These are phyloP conservation scores for Cyathus striatus DNA, from an alignment of 768 basidiomycete species.

Conservation along the genomic window DNA sequence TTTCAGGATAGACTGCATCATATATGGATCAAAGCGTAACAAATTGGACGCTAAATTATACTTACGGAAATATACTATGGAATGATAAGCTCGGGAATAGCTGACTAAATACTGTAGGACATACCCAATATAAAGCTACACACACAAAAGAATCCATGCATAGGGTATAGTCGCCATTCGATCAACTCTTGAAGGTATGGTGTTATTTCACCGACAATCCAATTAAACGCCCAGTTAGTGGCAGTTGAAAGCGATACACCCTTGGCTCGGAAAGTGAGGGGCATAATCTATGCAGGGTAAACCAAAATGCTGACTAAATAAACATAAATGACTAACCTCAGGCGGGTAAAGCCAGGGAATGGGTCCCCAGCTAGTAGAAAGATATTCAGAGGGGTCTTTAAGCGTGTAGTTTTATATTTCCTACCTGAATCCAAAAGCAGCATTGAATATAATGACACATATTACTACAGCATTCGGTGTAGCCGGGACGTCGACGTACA, in stretches of 20 bases:
- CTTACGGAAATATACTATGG: conserved; percentile 79
- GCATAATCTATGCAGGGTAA: conserved; percentile 77
- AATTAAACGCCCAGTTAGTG: conserved; percentile 88
- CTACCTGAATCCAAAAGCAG: conserved; percentile 87
- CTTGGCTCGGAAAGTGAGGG: conserved; percentile 86
- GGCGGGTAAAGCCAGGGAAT: conserved; percentile 86
- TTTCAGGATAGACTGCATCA: conserved; percentile 81
- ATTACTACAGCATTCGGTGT: conserved; percentile 86
- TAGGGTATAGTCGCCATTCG: conserved; percentile 88
- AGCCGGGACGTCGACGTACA: conserved; percentile 81
- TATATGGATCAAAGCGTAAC: too few species aligned
- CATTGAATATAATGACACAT: conserved; percentile 91
- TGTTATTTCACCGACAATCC: conserved; percentile 83
- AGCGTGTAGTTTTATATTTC: too few species aligned
- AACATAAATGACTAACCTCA: conserved; percentile 55
- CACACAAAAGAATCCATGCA: conserved; percentile 92
- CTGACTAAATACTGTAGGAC: conserved; percentile 5
- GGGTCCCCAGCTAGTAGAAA: conserved; percentile 83
- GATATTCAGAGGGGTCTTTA: too few species aligned
- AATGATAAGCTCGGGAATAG: neutral
- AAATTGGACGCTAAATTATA: too few species aligned
- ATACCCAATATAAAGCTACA: conserved; percentile 79
- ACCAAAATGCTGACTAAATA: too few species aligned
- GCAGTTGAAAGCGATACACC: conserved; percentile 93
- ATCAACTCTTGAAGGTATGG: conserved; percentile 85